Evolutionary conservation across 441 rosid species (phyloP).

Genomic region (Bocquillonia castaneifolia): DNA sequence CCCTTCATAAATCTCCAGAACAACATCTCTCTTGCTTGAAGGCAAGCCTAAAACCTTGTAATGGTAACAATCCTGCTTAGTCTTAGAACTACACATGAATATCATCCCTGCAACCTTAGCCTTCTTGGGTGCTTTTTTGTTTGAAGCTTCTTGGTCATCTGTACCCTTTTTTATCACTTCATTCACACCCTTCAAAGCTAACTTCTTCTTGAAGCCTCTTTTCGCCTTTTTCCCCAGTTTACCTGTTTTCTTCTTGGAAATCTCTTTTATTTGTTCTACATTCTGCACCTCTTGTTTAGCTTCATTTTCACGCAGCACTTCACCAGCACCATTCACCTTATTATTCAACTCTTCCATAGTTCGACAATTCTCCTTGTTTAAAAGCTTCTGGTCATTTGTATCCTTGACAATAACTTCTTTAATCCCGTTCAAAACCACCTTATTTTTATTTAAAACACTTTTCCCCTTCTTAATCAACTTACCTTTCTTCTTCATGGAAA

Average conservation of each 20-base stretch:
- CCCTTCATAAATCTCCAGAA: constrained; percentile 22
- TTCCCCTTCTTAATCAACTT: constrained; percentile 11
- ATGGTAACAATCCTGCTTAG: constrained; percentile 30
- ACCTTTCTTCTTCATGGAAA: constrained; percentile 10
- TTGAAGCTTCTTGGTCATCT: constrained; percentile 19
- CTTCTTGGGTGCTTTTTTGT: constrained; percentile 3
- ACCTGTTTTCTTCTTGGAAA: constrained; percentile 3
- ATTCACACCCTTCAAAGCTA: constrained; percentile 12
- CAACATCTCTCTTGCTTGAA: constrained; percentile 28
- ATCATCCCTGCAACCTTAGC: constrained; percentile 27
- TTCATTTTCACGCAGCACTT: background rate
- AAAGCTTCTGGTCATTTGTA: constrained; percentile 11
- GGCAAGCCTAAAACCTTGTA: constrained; percentile 34
- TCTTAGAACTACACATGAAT: constrained; percentile 36
- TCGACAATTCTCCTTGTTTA: background rate
- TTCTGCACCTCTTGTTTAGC: constrained; percentile 13
- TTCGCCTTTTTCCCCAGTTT: constrained; percentile 12
- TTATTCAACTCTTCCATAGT: background rate
- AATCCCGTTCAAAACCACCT: constrained; percentile 9
- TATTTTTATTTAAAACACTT: constrained; percentile 15
- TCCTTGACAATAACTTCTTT: constrained; percentile 7
- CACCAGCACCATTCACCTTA: constrained; percentile 1
- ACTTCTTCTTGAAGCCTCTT: constrained; percentile 15
- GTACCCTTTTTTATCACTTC: constrained; percentile 11
- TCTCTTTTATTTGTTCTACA: constrained; percentile 9